A percentile compares a stretch with the other conserved stretches of the same genome.
Evolutionary conservation across 345 rosid species (phyloP).

Genomic region (Salix caprea): DNA sequence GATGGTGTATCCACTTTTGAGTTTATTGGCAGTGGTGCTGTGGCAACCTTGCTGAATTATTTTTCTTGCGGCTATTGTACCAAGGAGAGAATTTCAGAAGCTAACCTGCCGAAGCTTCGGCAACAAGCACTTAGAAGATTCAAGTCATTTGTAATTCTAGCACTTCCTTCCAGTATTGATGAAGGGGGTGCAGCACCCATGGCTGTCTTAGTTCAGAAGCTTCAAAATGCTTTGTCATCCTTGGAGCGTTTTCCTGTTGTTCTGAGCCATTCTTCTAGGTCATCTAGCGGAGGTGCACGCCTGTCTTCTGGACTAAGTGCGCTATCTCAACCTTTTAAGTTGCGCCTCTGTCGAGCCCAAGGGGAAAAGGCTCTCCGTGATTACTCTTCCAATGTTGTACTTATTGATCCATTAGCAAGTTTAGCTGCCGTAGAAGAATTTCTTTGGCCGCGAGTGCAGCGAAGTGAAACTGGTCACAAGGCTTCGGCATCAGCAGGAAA

Average conservation of each 20-base stretch:
- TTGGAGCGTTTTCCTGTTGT: conserved; percentile 96
- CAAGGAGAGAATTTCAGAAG: conserved; percentile 77
- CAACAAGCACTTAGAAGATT: conserved; percentile 75
- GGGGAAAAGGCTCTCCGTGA: conserved; percentile 92
- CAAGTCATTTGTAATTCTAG: conserved; percentile 64
- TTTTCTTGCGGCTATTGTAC: conserved; percentile 86
- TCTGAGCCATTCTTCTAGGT: conserved; percentile 84
- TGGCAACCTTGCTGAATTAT: conserved; percentile 83
- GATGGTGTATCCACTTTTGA: conserved; percentile 99
- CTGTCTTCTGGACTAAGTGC: conserved; percentile 96
- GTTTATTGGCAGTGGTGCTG: conserved; percentile 97
- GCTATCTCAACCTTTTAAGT: conserved; percentile 87
- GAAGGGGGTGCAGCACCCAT: conserved; percentile 53
- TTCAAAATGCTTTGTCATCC: conserved; percentile 90
- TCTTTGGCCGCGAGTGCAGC: conserved; percentile 96
- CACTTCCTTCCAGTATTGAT: conserved; percentile 60
- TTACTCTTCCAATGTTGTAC: conserved; percentile 92
- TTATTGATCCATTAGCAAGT: conserved; percentile 96
- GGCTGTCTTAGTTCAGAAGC: conserved; percentile 91
- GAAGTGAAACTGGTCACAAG: conserved; percentile 79
- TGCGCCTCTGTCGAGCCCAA: conserved; percentile 87
- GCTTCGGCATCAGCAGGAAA: conserved; percentile 59
- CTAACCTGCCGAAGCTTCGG: conserved; percentile 74
- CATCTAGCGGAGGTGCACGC: conserved; percentile 85
- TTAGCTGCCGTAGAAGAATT: conserved; percentile 93